These are phyloP conservation scores for Globisporangium spinosum DNA, from an alignment of 352 stramenopile genomes.

Conservation along the genomic window DNA sequence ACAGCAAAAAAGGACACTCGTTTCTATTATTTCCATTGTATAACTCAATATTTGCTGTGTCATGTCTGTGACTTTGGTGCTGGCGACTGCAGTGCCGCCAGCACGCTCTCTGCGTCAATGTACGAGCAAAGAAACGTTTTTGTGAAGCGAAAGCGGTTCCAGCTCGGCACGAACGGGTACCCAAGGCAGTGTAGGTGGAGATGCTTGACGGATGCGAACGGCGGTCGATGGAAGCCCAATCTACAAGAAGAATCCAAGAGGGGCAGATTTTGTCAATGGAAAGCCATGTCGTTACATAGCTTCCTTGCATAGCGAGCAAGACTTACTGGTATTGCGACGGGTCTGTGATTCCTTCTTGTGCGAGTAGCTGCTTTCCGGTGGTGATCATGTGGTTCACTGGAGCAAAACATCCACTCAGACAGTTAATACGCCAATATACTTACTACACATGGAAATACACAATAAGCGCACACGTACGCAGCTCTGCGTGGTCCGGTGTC, in stretches of 20 bases:
- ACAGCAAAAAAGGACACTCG: not conserved
- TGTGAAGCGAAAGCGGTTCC: conserved; percentile 61
- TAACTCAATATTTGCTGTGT: not conserved
- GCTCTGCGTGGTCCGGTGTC: conserved; percentile 28
- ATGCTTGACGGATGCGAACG: conserved; percentile 69
- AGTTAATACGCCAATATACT: not conserved
- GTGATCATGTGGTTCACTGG: conserved; percentile 56
- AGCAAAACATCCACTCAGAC: not conserved
- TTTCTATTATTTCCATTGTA: conserved; percentile 6
- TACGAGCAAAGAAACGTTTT: conserved; percentile 55
- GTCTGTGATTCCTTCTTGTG: conserved; percentile 35
- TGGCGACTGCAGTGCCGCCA: conserved; percentile 25
- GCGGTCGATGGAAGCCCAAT: conserved; percentile 67
- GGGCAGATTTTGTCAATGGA: not conserved
- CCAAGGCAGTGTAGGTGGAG: conserved; percentile 73
- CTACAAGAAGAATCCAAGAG: conserved; percentile 20
- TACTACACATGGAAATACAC: not conserved
- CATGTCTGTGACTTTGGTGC: not conserved
- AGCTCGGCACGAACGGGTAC: conserved; percentile 51
- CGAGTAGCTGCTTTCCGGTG: conserved; percentile 48
- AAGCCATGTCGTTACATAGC: not conserved
- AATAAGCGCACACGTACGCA: conserved; percentile 30
- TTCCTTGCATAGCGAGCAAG: not conserved
- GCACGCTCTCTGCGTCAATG: conserved; percentile 44
- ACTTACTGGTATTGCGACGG: conserved; percentile 32